Conservation (phyloP, 1,139 yeast species). For the Geotrichum australiense region DNA sequence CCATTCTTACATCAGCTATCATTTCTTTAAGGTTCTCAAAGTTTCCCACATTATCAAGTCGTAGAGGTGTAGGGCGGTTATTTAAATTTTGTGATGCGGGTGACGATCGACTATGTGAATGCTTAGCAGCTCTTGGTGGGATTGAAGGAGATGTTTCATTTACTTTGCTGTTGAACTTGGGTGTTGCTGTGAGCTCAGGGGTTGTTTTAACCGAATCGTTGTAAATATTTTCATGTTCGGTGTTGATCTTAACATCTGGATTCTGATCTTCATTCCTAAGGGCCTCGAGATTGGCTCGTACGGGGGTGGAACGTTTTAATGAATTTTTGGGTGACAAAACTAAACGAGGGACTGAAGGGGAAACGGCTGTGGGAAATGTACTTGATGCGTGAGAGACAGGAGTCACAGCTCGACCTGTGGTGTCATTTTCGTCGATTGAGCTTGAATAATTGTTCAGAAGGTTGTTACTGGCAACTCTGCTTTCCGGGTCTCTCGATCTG, state of each 20-base stretch:
- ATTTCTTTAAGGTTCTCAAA: background rate
- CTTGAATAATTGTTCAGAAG: background rate
- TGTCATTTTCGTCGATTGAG: background rate
- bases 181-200: background rate
- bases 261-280: constrained; percentile 3
- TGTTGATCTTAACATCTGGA: background rate
- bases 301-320: background rate
- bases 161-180: background rate
- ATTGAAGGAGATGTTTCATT: constrained; percentile 5
- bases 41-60: constrained; percentile 4
- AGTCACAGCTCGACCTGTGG: constrained; percentile 8
- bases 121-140: constrained; percentile 10
- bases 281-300: constrained; percentile 4
- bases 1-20: too few species aligned
- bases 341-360: constrained; percentile 2
- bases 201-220: too few species aligned
- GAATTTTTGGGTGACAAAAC: constrained; percentile 3
- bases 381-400: constrained; percentile 1
- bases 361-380: background rate
- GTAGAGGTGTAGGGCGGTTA: constrained; percentile 9
- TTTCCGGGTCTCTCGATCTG: background rate
- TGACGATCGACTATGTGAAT: constrained; percentile 8
- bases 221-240: too few species aligned
- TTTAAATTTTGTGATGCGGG: background rate
- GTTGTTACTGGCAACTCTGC: background rate